Evolutionary conservation across 2,329 filamentous ascomycete genomes (phyloP).

Genomic region (Penicillium sp.): DNA sequence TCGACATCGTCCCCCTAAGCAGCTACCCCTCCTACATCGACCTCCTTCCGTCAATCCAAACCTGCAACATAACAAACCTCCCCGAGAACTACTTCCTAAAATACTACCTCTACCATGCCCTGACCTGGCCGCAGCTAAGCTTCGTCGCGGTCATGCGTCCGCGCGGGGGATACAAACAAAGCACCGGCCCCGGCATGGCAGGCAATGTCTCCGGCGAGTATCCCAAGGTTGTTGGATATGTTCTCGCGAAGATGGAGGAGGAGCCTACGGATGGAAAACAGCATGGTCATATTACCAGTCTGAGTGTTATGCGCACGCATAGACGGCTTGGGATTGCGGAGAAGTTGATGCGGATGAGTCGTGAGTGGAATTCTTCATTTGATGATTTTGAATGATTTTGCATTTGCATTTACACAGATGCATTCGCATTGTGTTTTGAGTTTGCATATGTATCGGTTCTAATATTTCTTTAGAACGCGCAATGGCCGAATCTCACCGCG

Average conservation of each 20-base stretch:
- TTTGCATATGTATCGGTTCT: background rate
- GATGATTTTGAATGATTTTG: background rate
- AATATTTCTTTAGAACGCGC: constrained; percentile 66
- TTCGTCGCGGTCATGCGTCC: constrained; percentile 94
- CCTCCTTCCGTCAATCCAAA: constrained; percentile 81
- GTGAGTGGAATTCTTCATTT: constrained; percentile 53
- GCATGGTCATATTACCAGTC: constrained; percentile 92
- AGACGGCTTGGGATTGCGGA: constrained; percentile 86
- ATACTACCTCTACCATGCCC: constrained; percentile 98
- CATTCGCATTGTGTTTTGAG: background rate
- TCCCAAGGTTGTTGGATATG: constrained; percentile 96
- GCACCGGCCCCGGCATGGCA: constrained; percentile 32
- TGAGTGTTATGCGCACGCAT: constrained; percentile 96
- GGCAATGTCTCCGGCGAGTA: constrained; percentile 54
- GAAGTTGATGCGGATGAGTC: constrained; percentile 95
- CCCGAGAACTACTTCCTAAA: constrained; percentile 99
- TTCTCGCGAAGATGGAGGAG: constrained; percentile 99
- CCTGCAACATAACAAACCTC: constrained; percentile 97
- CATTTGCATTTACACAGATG: no score
- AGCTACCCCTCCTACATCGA: constrained; percentile 67
- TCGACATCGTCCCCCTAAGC: constrained; percentile 49
- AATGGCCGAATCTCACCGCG: constrained; percentile 93
- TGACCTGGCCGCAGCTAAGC: constrained; percentile 95
- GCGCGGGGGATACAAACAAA: constrained; percentile 68
- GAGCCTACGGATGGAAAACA: constrained; percentile 86